A percentile compares a stretch with the other conserved stretches of the same genome.
phyloP scores from a whole-genome alignment of 306 rosid genomes.

The Lathyrus sativus region DNA sequence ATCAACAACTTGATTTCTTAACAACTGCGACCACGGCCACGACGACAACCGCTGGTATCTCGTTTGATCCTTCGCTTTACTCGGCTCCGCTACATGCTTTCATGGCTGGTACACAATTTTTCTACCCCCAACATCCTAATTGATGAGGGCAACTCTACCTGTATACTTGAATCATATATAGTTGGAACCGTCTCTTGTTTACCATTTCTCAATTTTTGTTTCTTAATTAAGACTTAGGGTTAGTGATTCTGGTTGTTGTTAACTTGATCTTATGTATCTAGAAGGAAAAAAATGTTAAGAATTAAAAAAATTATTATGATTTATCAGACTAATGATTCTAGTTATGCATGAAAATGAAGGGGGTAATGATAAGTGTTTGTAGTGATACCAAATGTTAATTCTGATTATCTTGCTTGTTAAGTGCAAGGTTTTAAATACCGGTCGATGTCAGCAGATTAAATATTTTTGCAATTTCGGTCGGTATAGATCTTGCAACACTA shows the following conservation, averaged over 20 bases:
- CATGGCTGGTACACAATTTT: slow-evolving; percentile 96
- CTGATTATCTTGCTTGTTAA: slow-evolving; percentile 41
- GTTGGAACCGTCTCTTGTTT: slow-evolving; percentile 9
- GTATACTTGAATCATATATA: slow-evolving; percentile 9
- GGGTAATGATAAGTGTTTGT: slow-evolving; percentile 32
- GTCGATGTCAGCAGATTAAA: no score
- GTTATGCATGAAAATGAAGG: slow-evolving; percentile 39
- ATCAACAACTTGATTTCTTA: slow-evolving; percentile 46
- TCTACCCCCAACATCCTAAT: slow-evolving; percentile 75
- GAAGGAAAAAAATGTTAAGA: slow-evolving; percentile 39
- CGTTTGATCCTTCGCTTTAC: slow-evolving; percentile 69
- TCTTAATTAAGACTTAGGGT: slow-evolving; percentile 12
- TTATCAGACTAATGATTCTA: slow-evolving; percentile 20
- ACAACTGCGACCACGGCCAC: slow-evolving; percentile 30
- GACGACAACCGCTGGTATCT: slow-evolving; percentile 34
- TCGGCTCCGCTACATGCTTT: slow-evolving; percentile 84
- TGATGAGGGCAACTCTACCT: not conserved
- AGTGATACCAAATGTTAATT: slow-evolving; percentile 48
- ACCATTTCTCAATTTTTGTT: not conserved
- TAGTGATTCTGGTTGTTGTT: slow-evolving; percentile 36
- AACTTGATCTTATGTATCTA: slow-evolving; percentile 43
- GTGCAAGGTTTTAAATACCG: not conserved
- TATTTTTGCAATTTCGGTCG: no score
- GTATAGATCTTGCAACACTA: no score
- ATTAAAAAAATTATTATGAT: slow-evolving; percentile 23